These are phyloP conservation scores for Podaxis sp. DNA, from an alignment of 768 basidiomycete genomes.

Conservation along the genomic window DNA sequence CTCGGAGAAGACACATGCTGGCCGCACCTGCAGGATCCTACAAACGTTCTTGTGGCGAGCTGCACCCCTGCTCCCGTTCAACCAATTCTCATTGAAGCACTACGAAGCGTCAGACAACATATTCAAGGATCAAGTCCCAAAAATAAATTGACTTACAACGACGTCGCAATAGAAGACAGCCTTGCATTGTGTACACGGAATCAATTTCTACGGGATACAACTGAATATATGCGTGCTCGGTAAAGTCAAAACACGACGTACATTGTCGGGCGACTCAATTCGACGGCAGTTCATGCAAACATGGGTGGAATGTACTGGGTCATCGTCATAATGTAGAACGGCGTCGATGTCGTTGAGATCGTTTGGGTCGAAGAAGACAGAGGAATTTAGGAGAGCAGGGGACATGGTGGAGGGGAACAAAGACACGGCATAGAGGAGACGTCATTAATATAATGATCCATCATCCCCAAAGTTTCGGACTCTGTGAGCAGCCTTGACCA, in stretches of 20 bases:
- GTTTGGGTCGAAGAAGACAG: constrained; percentile 11
- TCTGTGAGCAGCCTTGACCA: neutral
- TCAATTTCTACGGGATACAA: constrained; percentile 1
- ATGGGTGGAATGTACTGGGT: constrained; percentile 9
- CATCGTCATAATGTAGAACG: constrained; percentile 13
- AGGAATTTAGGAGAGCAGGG: constrained; percentile 3
- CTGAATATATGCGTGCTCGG: neutral
- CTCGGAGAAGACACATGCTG: neutral
- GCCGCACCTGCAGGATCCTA: neutral
- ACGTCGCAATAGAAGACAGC: constrained; percentile 15
- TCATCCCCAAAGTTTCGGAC: constrained; percentile 14
- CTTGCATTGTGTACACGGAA: constrained; percentile 13
- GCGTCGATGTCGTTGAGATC: constrained; percentile 9
- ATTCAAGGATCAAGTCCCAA: neutral
- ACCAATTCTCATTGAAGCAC: constrained; percentile 14
- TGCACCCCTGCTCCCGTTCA: neutral
- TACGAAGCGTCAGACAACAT: neutral
- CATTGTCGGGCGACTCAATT: constrained; percentile 7
- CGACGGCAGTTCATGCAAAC: constrained; percentile 15
- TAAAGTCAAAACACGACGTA: neutral
- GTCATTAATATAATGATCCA: constrained; percentile 3
- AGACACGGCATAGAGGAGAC: neutral
- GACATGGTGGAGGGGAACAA: constrained; percentile 6
- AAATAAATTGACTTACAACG: neutral
- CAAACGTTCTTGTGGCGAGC: constrained; percentile 12